Conservation (phyloP, 2,329 filamentous ascomycete genomes). For the Chaetomium olivaceum region DNA sequence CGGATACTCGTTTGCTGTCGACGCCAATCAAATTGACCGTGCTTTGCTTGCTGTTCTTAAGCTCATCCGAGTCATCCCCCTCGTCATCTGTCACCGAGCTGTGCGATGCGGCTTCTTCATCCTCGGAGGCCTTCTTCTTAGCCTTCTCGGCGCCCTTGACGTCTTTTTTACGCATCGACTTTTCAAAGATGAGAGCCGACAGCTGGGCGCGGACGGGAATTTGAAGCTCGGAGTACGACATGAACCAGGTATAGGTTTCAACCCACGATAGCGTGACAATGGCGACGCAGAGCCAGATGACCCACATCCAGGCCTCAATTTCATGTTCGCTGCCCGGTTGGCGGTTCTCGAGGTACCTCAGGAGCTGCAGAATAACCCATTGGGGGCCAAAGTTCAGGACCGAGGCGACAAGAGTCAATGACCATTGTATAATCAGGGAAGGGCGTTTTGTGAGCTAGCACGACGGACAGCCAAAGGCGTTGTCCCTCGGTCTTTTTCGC, state of each 20-base stretch:
- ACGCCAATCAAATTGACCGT: conserved; percentile 80
- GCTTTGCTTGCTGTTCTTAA: conserved; percentile 61
- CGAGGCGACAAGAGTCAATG: conserved; percentile 54
- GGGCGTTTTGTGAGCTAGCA: conserved; percentile 58
- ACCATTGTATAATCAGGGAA: conserved; percentile 60
- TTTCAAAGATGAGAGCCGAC: conserved; percentile 72
- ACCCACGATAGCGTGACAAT: conserved; percentile 61
- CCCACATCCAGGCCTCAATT: conserved; percentile 65
- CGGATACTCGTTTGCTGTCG: conserved; percentile 67
- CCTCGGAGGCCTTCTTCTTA: conserved; percentile 40
- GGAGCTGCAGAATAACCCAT: conserved; percentile 65
- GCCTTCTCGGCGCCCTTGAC: conserved; percentile 63
- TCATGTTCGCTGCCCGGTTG: conserved; percentile 47
- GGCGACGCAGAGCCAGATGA: conserved; percentile 61
- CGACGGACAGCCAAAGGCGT: conserved; percentile 61
- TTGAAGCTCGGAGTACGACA: conserved; percentile 61
- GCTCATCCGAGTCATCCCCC: conserved; percentile 51
- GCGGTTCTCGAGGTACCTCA: conserved; percentile 63
- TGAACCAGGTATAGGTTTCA: conserved; percentile 67
- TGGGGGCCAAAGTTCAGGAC: conserved; percentile 70
- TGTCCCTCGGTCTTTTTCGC: conserved; percentile 46
- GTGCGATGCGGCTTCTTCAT: conserved; percentile 34
- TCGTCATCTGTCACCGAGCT: conserved; percentile 41
- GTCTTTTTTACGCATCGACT: conserved; percentile 75
- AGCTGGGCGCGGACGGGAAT: conserved; percentile 70